These are phyloP conservation scores for Cladosporium sp. DNA, from an alignment of 2,329 filamentous ascomycete genomes.

Conservation along the genomic window DNA sequence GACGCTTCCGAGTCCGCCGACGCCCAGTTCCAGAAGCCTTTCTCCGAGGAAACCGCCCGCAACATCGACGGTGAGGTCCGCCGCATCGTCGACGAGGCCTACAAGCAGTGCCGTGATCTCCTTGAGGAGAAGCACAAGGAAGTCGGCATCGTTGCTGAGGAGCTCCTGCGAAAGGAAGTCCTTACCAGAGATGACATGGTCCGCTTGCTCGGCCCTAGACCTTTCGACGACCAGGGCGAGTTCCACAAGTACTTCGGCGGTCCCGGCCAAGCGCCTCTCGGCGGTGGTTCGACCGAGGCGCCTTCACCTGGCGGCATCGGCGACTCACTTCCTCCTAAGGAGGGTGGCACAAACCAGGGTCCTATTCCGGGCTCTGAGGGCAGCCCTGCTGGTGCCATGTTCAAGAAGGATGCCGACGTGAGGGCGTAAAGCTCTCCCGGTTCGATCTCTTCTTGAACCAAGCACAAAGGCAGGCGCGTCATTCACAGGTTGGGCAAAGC, in stretches of 20 bases:
- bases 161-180: constrained; percentile 87
- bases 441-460: not conserved
- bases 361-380: not conserved
- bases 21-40: constrained; percentile 65
- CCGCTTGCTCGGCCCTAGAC: constrained; percentile 75
- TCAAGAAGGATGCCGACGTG: constrained; percentile 1
- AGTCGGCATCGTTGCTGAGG: constrained; percentile 85
- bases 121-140: constrained; percentile 82
- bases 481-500: not conserved
- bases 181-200: constrained; percentile 89
- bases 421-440: not conserved
- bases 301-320: constrained; percentile 12
- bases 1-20: constrained; percentile 11
- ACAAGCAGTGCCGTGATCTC: constrained; percentile 82
- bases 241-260: constrained; percentile 86
- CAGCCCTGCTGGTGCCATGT: constrained; percentile 8
- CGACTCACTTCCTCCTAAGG: constrained; percentile 9
- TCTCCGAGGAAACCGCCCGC: constrained; percentile 88
- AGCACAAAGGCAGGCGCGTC: not conserved
- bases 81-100: constrained; percentile 86
- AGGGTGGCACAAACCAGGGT: constrained; percentile 7
- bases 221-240: constrained; percentile 79
- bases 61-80: constrained; percentile 89
- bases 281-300: constrained; percentile 40
- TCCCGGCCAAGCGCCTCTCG: constrained; percentile 19